Evolutionary conservation across 2,329 filamentous ascomycete genomes (phyloP), one percentile per base, ranked within the genome.

Genomic region (Colletotrichum neosansevieriae): DNA sequence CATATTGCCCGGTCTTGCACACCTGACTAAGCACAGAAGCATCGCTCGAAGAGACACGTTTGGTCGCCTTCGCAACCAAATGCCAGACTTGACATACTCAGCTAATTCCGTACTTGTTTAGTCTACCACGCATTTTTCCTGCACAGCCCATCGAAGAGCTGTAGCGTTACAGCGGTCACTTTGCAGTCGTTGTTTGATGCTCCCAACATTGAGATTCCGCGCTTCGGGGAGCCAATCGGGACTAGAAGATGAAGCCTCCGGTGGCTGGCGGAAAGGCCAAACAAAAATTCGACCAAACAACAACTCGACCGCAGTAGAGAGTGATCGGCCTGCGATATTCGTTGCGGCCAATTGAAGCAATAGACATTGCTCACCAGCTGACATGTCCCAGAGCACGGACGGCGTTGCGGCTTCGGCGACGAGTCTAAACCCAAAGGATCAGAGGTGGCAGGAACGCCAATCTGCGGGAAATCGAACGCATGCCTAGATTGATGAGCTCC

Each of bases 341-440:
- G 40, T 21, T 9, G 53, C 24, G 38, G n/a, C 66, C 15, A 69
- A 67, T 67, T 47, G 67, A 13, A n/a, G 6, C 9, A 15, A 9
- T 15, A 42, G 4, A 38, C 21, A 12, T 12, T 36, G 9, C 15
- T 45, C 40, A 19, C 63, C 36, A 57, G 34, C 44, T 67, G 67
- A 45, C 29, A 45, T 42, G 57, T 57, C 63, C 67, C 42, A 38
- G 15, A 57, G 67, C 67, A 69, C 67, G 36, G 67, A 69, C 67
- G 21, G 36, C 57, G 36, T 2, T 38, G 44, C 44, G 62, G 66
- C 63, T 67, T 54, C 59, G 38, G 32, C 51, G 34, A 57, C 2
- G 10, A 62, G 63, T 6, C 63, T 67, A 69, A 62, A 42, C 50
- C 50, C 34, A 15, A 57, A 62, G 29, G 40, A 56, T 42, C 21